Evolutionary conservation across 2,329 filamentous ascomycete genomes (phyloP), one percentile per base, ranked within the genome.

Genomic region (Zymoseptoria tritici): DNA sequence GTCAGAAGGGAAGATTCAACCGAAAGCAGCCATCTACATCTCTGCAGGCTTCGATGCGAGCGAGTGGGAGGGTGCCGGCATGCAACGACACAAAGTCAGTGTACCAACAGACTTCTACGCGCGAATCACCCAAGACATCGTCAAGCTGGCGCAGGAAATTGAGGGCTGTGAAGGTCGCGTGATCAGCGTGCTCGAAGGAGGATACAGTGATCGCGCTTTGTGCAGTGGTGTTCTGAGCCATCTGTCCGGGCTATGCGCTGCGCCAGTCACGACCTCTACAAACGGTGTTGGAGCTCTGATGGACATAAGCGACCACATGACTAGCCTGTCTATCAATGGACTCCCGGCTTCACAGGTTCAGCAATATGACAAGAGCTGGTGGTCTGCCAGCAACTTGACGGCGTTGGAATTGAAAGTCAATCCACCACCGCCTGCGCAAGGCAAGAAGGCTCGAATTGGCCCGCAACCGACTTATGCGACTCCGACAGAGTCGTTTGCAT

Each of bases 71-170:
- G 86, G 89, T 19, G 80, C 83, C 3, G 91, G 90, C 2, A 99
- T 99, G 94, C 94, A 99, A 75, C 84, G 94, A 53, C 94, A 99
- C 74, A 88, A 89, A 60, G 92, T 96, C 69, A 96, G 96, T 70
- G 94, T 99, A 2, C 93, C 94, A 0, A 99, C 93, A 0, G 90
- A 93, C 57, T 99, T 99, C 72, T 99, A 97, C 71, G 94, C 94
- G 54, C 85, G 89, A 1, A 88, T 99, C 64, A 93, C 93, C 0
- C 83, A 86, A 52, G 94, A 99, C 70, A 84, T 97, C 2, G 87
- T 95, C 13, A 85, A 83, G 54, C 79, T 99, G 60, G 89, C 95
- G 0, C 83, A 89, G 49, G 91, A 97, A 72, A 86, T 90, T 67
- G 83, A 90, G 1, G 82, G 83, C 26, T 89, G 90, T 1, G 88